Base-by-base conservation (phyloP, 2,329 filamentous ascomycete genomes). In the Fusarium napiforme region DNA sequence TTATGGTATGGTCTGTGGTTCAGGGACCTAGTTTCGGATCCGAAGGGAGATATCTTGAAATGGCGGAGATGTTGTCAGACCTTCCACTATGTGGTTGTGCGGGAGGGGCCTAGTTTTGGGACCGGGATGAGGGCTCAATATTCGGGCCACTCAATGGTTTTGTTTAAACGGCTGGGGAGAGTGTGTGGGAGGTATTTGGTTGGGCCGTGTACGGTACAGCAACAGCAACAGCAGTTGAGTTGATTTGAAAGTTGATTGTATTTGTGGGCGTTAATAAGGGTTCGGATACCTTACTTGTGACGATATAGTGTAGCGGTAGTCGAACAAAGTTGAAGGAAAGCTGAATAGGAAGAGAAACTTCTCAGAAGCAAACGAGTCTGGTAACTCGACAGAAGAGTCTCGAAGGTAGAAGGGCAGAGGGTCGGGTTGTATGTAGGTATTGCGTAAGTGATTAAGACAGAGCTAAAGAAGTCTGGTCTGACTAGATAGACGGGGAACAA, bases 231-330 rank as follows among this genome's bases (percentile, higher is more conserved):
- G 34, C 30, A 61, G 58, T 43, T 43, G 43, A 47, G 45, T 26
- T 49, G 45, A 49, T 28, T 39, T 49, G 39, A 39, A 28, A 28
- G 28, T 56, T 18, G 45, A 39, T 32, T 59, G 37, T 47, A 47
- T 55, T 42, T 64, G 55, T 73, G 50, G 69, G 60, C 32, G 50
- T 71, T 30, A 37, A 52, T 16, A 45, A 72, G 43, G 58, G 49
- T 55, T 52, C 34, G 32, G 37, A 64, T 36, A 39, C 65, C 55
- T 60, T 40, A n/a, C 43, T 67, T 37, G 30, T 30, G 23, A 28
- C 34, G 45, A 56, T 65, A 40, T 40, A 40, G 32, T 37, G 21
- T n/a, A 11, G 50, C 21, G 26, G 26, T 23, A 26, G 18, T 21
- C 52, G 30, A 50, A 30, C 40, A 57, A 56, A 40, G 42, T 23